Base-by-base conservation (phyloP, 192 early-diverging fungal genomes). In the Coemansia sp. region DNA sequence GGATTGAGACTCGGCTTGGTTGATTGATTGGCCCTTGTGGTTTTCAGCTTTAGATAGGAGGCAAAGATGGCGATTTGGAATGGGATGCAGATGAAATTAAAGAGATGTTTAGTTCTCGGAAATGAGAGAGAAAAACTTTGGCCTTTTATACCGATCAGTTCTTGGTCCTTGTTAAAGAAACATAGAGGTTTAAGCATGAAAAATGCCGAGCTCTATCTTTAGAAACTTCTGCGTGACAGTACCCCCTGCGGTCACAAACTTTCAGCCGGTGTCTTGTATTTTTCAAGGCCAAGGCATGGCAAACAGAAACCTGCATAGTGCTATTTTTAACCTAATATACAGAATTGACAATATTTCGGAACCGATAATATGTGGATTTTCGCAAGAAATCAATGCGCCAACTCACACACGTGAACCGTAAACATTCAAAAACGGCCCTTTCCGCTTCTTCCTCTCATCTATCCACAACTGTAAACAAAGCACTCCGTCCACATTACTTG, bases 341-440 rank as follows among this genome's bases (percentile, higher is more conserved):
- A 31, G 30, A 31, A 35, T 5, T 35, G 33, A 35, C 33, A 35
- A 35, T 35, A 35, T 5, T 35, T 10, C 33, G 33, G 33, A 48
- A 48, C 46, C 46, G 46, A 48, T 28, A 48, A 31, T 13, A 13
- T 48, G n/a, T 14, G 20, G 28, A 48, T 48, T 48, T 21, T 28
- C 46, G 6, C 21, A 13, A 12, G 26, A 59, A 50, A 59, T 59
- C 57, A 59, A 59, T 40, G 47, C 33, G 57, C 47, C 57, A 59
- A 59, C 41, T 15, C 46, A 28, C 26, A 21, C 46, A 48, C 46
- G 46, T 48, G 46, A 21, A 48, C 21, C 6, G 28, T 23, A 48
- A 21, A 26, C 46, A 48, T 15, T 33, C 13, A 6, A 9, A 33
- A 28, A 15, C 6, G 2, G 48, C 48, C 14, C 6, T 16, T n/a